These are phyloP conservation scores for Vachellia pachyceras DNA, from an alignment of 306 rosid species.

Conservation along the genomic window DNA sequence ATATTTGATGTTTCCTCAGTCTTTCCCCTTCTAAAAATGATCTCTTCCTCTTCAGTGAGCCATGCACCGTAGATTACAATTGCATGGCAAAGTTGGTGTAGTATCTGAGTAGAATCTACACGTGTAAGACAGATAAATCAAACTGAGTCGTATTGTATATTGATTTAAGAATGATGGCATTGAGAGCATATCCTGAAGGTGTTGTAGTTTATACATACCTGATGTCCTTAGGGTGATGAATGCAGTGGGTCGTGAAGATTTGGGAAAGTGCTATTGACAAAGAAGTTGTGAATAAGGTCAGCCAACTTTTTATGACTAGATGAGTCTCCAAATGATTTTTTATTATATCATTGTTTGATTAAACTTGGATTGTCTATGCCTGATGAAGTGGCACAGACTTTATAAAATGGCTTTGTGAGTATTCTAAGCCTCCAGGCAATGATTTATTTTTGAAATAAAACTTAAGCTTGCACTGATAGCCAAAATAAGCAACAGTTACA, in stretches of 20 bases:
- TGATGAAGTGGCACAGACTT: constrained; percentile 22
- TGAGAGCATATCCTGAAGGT: constrained; percentile 21
- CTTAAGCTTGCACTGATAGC: neutral
- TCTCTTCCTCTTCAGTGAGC: neutral
- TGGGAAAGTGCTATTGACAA: constrained; percentile 71
- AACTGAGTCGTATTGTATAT: constrained; percentile 7
- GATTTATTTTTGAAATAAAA: neutral
- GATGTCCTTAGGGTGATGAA: constrained; percentile 41
- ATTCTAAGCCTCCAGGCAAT: constrained; percentile 25
- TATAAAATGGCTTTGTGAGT: constrained; percentile 19
- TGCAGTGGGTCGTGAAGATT: constrained; percentile 74
- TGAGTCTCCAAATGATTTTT: constrained; percentile 11
- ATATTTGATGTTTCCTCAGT: neutral
- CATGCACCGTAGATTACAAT: constrained; percentile 4
- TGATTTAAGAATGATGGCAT: constrained; percentile 19
- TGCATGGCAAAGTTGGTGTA: constrained; percentile 21
- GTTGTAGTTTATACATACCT: constrained; percentile 15
- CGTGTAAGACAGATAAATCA: constrained; percentile 27
- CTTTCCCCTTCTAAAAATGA: neutral
- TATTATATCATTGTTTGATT: neutral
- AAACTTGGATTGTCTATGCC: neutral
- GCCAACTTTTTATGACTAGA: constrained; percentile 29
- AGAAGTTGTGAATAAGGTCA: constrained; percentile 90
- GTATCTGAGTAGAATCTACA: constrained; percentile 12
- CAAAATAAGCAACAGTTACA: neutral